Percentiles rank a stretch among this genome's conserved stretches.
Conservation (phyloP, 371 early-diverging fungal genomes). For the Coemansia sp. region DNA sequence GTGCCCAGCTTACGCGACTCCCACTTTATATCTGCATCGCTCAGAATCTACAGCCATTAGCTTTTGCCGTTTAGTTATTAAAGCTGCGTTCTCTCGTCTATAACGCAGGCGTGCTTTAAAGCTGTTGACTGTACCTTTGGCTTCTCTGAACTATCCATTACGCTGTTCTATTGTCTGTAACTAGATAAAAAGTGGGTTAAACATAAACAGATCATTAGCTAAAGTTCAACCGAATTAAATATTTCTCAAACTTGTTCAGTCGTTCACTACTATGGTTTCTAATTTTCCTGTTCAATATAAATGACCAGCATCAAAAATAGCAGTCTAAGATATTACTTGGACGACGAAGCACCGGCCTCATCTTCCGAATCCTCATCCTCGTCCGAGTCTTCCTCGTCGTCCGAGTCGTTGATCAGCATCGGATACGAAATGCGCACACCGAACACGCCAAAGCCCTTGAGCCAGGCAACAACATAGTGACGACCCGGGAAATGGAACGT, state of each 20-base stretch:
- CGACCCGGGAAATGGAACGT: constrained; percentile 50
- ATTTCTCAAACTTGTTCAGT: background rate
- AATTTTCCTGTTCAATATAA: too few relatives aligned
- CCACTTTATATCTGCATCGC: constrained; percentile 36
- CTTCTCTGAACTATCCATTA: constrained; percentile 4
- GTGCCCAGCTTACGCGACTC: constrained; percentile 48
- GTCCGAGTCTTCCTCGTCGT: constrained; percentile 19
- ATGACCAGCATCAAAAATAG: too few relatives aligned
- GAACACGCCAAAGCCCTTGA: constrained; percentile 50
- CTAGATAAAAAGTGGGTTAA: too few relatives aligned
- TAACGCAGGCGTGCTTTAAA: background rate
- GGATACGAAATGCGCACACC: constrained; percentile 51
- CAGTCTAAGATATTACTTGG: constrained; percentile 9
- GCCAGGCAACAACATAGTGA: constrained; percentile 52
- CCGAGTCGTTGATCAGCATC: constrained; percentile 40
- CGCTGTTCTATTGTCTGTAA: background rate
- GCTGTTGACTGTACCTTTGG: background rate
- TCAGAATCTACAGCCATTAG: constrained; percentile 28
- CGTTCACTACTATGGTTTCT: background rate
- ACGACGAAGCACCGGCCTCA: constrained; percentile 15
- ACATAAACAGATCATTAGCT: too few relatives aligned
- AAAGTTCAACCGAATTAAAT: too few relatives aligned
- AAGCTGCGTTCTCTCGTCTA: background rate
- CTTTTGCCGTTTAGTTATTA: background rate
- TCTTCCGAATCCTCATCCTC: constrained; percentile 9